Evolutionary conservation across 306 rosid species (phyloP).

Genomic region (Inga laurina): DNA sequence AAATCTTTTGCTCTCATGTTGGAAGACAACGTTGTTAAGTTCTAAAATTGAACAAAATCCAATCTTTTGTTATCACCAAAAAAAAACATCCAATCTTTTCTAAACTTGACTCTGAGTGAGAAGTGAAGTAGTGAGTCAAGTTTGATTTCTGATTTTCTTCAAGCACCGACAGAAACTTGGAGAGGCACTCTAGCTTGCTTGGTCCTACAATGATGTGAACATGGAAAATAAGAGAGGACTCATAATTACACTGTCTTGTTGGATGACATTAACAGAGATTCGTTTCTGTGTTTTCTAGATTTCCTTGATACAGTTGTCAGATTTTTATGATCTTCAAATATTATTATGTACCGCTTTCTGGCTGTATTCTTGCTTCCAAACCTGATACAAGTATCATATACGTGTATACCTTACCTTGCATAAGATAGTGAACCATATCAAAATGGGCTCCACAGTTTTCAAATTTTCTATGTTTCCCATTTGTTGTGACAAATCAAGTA

Average conservation of each 20-base stretch:
- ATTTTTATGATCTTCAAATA: neutral
- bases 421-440: neutral
- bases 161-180: constrained; percentile 24
- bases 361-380: constrained; percentile 30
- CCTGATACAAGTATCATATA: constrained; percentile 5
- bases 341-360: constrained; percentile 6
- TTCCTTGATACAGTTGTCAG: neutral
- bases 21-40: neutral
- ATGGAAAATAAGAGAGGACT: neutral
- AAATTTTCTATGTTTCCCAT: constrained; percentile 6
- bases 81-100: neutral
- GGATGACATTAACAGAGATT: constrained; percentile 36
- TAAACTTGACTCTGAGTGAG: neutral
- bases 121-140: too few species aligned
- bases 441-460: constrained; percentile 41
- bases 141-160: neutral
- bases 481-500: constrained; percentile 13
- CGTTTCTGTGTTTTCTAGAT: constrained; percentile 37
- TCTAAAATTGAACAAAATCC: neutral
- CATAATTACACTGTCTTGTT: constrained; percentile 16
- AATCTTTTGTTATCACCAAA: neutral
- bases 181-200: neutral
- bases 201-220: neutral
- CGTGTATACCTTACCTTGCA: neutral
- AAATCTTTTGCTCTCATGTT: neutral